Base-by-base conservation (phyloP, 148 eudicot species). In the Rhododendron mucronatum region DNA sequence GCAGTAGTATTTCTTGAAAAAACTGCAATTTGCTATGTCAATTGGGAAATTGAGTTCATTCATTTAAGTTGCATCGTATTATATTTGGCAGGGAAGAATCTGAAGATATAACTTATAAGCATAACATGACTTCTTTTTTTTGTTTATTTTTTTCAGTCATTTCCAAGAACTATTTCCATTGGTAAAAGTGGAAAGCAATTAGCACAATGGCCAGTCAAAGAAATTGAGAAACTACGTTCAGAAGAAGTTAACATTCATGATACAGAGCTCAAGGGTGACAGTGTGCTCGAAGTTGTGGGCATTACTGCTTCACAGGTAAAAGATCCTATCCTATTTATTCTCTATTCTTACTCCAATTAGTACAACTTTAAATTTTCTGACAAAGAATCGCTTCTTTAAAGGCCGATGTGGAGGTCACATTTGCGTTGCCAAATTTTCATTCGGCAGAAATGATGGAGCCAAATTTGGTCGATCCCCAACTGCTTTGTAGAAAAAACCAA, bases 361-460 rank as follows among this genome's bases (percentile, higher is more conserved):
- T 77, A 20, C 5, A 14, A 5, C 48, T 1, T 47, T 5, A 6
- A 47, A 23, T 47, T 47, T 26, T 47, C 1, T 9, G n/a, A n/a
- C 2, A 48, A 26, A 47, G 18, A 8, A 39, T 55, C 3, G 7
- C 11, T 51, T 86, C 55, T 16, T 83, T 45, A 51, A 76, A 88
- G 90, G 88, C 84, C 23, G 87, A 89, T 48, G 87, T 89, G 35
- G 87, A 89, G 37, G 76, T 89, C 69, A 63, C 87, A 11, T 86
- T 89, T 65, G 47, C 37, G 55, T 20, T 89, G 75, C 84, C 86
- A 80, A 81, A 53, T n/a, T 23, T 89, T 53, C 51, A 86, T 23
- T 75, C 84, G 45, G 85, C 85, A 20, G 90, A 89, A 57, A n/a
- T 28, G 48, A 37, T 87, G 73, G 78, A 88, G 18, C 45, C 23